A percentile compares a stretch with the other conserved stretches of the same genome.
Conservation (phyloP, 164 flowering plant genomes). For the Vitis vinifera region ASM3070453v1 NC_081822.1:28883001-28883500, state of each 20-base stretch:
- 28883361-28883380: background rate
- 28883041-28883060: background rate
- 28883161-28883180: background rate
- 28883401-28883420: background rate
- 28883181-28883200: background rate
- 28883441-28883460: too few relatives aligned
- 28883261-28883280: too few relatives aligned
- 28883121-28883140: background rate
- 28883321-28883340: background rate
- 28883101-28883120: background rate
- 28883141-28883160: background rate
- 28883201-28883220: background rate
- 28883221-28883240: background rate
- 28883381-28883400: background rate
- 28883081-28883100: background rate
- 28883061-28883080: background rate
- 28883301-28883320: too few relatives aligned
- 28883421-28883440: background rate
- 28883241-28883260: background rate
- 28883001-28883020: too few relatives aligned
- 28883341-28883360: fast-evolving
- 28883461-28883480: background rate
- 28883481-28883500: background rate
- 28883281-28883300: too few relatives aligned
- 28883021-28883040: background rate